Conservation (phyloP, 345 rosid genomes). For the Salix udensis region DNA sequence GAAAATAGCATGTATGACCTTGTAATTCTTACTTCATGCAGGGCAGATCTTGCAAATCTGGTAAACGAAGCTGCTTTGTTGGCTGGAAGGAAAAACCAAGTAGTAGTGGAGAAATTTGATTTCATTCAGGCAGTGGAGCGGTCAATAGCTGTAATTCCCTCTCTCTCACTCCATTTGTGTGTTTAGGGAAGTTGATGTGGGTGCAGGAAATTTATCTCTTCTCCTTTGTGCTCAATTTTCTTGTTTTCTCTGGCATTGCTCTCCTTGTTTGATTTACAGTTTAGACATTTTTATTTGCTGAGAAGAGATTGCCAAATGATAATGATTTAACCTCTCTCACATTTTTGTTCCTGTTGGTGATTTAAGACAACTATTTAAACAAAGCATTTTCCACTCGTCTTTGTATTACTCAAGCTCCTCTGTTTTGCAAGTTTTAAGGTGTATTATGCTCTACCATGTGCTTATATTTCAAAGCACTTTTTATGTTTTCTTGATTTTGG, state of each 20-base stretch:
- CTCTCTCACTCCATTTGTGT: neutral
- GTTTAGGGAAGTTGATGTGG: neutral
- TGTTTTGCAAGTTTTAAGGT: neutral
- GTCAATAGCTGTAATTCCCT: conserved; percentile 67
- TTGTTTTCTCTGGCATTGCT: neutral
- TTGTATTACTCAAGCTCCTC: neutral
- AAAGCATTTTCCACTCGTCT: neutral
- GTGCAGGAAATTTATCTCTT: neutral
- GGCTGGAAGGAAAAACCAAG: conserved; percentile 85
- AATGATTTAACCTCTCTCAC: neutral
- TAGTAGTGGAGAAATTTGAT: conserved; percentile 69
- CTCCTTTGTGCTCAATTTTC: neutral
- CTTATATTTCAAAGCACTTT: neutral
- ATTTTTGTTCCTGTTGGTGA: neutral
- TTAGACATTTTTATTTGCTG: neutral
- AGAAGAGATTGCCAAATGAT: neutral
- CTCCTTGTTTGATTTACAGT: neutral
- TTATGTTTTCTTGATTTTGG: neutral
- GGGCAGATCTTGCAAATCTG: conserved; percentile 97
- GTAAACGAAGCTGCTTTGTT: conserved; percentile 98
- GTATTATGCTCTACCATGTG: neutral
- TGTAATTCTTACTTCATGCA: conserved; percentile 31
- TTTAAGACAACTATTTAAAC: neutral
- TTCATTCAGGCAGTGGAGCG: conserved; percentile 96
- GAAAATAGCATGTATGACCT: neutral